Conservation (phyloP, 345 rosid species). For the Eucalyptus sp. region DNA sequence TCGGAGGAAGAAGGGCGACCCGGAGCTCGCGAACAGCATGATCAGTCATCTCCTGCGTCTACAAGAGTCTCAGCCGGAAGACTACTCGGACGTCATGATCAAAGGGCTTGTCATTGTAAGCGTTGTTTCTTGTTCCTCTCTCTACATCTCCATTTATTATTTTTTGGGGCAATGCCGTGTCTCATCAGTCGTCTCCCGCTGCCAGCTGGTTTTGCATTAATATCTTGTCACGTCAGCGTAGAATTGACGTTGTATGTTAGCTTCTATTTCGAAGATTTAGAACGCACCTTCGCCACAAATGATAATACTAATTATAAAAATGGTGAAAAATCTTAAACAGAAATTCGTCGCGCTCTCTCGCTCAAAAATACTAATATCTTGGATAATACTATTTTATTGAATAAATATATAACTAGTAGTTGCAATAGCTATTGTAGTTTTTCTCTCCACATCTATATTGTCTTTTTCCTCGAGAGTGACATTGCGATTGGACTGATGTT, state of each 20-base stretch:
- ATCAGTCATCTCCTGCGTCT: slow-evolving; percentile 44
- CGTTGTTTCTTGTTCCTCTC: not conserved
- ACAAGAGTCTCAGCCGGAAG: slow-evolving; percentile 29
- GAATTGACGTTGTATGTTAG: not conserved
- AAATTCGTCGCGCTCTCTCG: too few species aligned
- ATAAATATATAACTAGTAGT: not conserved
- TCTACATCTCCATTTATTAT: not conserved
- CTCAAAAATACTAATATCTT: too few species aligned
- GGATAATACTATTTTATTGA: too few species aligned
- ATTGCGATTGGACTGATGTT: not conserved
- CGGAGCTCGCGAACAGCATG: slow-evolving; percentile 17
- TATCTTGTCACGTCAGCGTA: not conserved
- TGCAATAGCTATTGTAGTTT: not conserved
- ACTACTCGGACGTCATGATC: slow-evolving; percentile 3
- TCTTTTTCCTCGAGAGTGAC: not conserved
- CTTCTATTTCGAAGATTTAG: not conserved
- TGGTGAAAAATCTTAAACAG: not conserved
- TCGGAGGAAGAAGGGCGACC: not conserved
- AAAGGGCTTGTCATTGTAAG: slow-evolving; percentile 35
- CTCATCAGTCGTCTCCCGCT: not conserved
- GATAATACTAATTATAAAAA: too few species aligned
- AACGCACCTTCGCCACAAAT: not conserved
- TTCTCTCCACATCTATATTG: not conserved
- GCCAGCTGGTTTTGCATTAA: not conserved
- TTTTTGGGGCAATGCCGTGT: not conserved